phyloP scores from a whole-genome alignment of 2,329 filamentous ascomycete species.

The Aureobasidium namibiae region DNA sequence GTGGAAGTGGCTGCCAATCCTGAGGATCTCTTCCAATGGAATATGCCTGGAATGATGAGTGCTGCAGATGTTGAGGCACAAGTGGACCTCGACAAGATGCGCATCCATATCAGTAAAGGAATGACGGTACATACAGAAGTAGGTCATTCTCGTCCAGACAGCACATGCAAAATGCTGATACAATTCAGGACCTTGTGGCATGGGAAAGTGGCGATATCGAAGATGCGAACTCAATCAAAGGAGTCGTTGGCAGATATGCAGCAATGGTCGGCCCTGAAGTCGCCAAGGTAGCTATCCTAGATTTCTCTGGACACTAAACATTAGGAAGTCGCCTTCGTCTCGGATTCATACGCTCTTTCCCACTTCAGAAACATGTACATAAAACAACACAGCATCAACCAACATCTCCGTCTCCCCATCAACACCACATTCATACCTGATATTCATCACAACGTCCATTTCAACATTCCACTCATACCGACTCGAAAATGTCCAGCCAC shows the following conservation, averaged over 20 bases:
- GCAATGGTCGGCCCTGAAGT: conserved; percentile 57
- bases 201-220: conserved; percentile 50
- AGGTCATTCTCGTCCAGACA: conserved; percentile 12
- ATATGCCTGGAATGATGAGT: conserved; percentile 60
- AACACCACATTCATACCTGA: too few relatives aligned
- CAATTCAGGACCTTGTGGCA: conserved; percentile 41
- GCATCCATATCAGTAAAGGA: conserved; percentile 39
- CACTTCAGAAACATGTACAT: background rate
- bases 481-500: background rate
- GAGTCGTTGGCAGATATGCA: conserved; percentile 57
- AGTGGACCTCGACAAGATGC: conserved; percentile 52
- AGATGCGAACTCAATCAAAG: conserved; percentile 48
- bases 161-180: background rate
- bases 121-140: conserved; percentile 28
- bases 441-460: too few relatives aligned
- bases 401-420: background rate
- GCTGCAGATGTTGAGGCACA: conserved; percentile 42
- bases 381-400: background rate
- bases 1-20: conserved; percentile 27
- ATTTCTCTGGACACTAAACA: conserved; percentile 34
- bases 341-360: background rate
- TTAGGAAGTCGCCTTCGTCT: background rate
- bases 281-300: conserved; percentile 49
- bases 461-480: too few relatives aligned
- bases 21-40: conserved; percentile 48